A percentile compares a stretch with the other conserved stretches of the same genome.
phyloP scores from a whole-genome alignment of 148 eudicot species.

The Chenopodium suecicum region DNA sequence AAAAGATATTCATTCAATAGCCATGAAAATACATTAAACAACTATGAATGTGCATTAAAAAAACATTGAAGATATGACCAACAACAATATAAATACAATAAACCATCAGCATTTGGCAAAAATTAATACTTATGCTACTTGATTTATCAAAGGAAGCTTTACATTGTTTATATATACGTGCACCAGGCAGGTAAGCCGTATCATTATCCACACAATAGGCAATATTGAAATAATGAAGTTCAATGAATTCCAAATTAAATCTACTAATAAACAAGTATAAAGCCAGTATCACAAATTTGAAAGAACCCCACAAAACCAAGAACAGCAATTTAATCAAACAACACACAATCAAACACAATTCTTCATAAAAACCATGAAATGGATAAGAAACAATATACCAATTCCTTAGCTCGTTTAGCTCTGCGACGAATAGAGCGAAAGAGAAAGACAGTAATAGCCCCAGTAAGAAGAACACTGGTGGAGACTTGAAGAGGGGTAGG shows the following conservation, averaged over 20 bases:
- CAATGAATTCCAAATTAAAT: not conserved
- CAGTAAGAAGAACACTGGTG: slow-evolving; percentile 89
- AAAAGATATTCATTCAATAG: no score
- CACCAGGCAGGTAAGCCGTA: no score
- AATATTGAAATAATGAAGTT: not conserved
- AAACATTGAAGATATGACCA: no score
- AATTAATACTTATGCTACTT: no score
- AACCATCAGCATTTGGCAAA: no score
- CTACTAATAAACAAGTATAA: no score
- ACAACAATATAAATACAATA: no score
- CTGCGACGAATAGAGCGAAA: slow-evolving; percentile 88
- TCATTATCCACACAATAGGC: no score
- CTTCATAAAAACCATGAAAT: not conserved
- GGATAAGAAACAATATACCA: slow-evolving; percentile 35
- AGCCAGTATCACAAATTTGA: not conserved
- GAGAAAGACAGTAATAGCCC: slow-evolving; percentile 81
- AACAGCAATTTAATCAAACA: slow-evolving; percentile 16
- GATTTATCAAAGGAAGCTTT: no score
- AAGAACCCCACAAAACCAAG: slow-evolving; percentile 7
- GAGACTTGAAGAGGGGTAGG: slow-evolving; percentile 70
- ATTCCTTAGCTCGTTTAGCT: slow-evolving; percentile 74
- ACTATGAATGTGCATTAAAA: no score
- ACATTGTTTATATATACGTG: no score
- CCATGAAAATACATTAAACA: no score
- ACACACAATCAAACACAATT: not conserved